These are phyloP conservation scores for Pseudocercospora fijiensis DNA, from an alignment of 2,329 filamentous ascomycete genomes.

Conservation along the genomic window DNA sequence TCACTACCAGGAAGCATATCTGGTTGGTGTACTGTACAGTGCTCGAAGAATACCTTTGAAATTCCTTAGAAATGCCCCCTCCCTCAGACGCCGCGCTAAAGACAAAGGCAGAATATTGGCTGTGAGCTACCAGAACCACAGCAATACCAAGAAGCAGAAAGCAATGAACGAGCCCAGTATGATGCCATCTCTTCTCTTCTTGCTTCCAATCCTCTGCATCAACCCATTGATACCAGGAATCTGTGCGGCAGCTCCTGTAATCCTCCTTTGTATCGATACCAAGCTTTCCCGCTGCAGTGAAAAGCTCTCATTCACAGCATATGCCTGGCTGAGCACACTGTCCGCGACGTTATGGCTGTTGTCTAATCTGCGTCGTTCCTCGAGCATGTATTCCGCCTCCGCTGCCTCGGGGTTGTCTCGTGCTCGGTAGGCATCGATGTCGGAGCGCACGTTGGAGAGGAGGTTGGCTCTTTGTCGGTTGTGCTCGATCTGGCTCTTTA, in stretches of 20 bases:
- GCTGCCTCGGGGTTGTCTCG: constrained; percentile 68
- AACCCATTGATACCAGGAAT: constrained; percentile 90
- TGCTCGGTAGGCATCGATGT: constrained; percentile 85
- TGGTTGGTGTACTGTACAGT: background rate
- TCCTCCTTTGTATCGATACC: constrained; percentile 83
- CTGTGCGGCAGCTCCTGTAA: constrained; percentile 83
- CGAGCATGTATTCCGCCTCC: constrained; percentile 96
- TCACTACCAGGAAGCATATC: background rate
- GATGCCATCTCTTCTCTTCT: constrained; percentile 91
- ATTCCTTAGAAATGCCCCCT: background rate
- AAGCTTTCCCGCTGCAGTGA: constrained; percentile 82
- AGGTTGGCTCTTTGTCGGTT: constrained; percentile 86
- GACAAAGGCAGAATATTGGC: background rate
- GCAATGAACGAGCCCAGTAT: constrained; percentile 91
- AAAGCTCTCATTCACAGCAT: constrained; percentile 94
- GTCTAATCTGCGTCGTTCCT: constrained; percentile 81
- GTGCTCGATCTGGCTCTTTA: constrained; percentile 71
- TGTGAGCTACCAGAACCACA: constrained; percentile 65
- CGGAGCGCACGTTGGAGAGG: constrained; percentile 82
- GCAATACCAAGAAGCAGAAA: constrained; percentile 82
- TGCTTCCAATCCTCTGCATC: constrained; percentile 88
- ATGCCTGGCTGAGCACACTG: constrained; percentile 88
- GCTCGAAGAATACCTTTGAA: background rate
- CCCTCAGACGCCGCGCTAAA: constrained; percentile 1
- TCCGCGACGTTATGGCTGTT: constrained; percentile 87